Percentiles rank a stretch among this genome's conserved stretches.
Conservation (phyloP, 495 filamentous ascomycete species). For the Cenococcum geophilum region DNA sequence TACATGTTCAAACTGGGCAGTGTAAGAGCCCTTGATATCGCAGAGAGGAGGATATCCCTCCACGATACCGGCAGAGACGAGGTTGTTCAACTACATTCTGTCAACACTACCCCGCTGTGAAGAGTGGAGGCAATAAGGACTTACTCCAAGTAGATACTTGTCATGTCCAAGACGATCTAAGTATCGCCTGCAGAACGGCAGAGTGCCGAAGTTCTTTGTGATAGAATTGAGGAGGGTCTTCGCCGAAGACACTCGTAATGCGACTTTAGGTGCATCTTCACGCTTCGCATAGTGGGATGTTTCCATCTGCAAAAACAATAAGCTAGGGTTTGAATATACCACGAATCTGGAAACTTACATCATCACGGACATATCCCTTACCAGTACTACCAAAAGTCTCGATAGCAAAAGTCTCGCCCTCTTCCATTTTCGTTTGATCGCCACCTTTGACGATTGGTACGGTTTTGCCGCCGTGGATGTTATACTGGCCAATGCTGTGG, state of each 20-base stretch:
- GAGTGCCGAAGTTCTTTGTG: constrained; percentile 57
- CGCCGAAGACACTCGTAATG: constrained; percentile 51
- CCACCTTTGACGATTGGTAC: constrained; percentile 82
- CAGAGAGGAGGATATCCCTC: constrained; percentile 84
- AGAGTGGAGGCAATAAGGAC: constrained; percentile 16
- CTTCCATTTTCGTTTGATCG: constrained; percentile 76
- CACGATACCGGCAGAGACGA: constrained; percentile 77
- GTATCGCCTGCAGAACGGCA: constrained; percentile 58
- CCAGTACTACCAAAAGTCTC: constrained; percentile 93
- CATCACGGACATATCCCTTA: constrained; percentile 52
- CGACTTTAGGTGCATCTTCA: constrained; percentile 46
- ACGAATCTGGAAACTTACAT: constrained; percentile 33
- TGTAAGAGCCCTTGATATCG: constrained; percentile 92
- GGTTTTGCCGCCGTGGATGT: constrained; percentile 84
- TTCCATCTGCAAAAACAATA: constrained; percentile 44
- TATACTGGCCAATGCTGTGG: constrained; percentile 78
- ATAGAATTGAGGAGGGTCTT: constrained; percentile 54
- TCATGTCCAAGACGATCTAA: constrained; percentile 57
- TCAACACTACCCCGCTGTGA: constrained; percentile 19
- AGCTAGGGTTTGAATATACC: not conserved
- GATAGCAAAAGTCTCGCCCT: constrained; percentile 87
- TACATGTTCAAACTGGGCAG: constrained; percentile 92
- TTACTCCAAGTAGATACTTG: constrained; percentile 55
- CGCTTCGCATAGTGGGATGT: constrained; percentile 51
- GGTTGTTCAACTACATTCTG: constrained; percentile 68